These are phyloP conservation scores for Orychophragmus violaceus DNA, from an alignment of 345 rosid species.

Conservation along the genomic window DNA sequence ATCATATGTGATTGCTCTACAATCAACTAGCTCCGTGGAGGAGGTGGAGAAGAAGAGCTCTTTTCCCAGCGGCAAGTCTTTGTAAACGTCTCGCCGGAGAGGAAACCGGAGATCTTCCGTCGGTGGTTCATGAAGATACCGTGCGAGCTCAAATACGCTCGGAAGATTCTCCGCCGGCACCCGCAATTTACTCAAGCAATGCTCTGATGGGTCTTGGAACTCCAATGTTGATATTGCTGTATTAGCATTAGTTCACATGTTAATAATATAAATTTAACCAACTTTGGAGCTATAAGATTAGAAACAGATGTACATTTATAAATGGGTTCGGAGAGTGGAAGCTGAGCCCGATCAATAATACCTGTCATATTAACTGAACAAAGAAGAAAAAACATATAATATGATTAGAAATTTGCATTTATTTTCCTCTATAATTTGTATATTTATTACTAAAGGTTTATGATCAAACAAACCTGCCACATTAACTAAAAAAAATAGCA, in stretches of 20 bases:
- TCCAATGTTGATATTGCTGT: constrained; percentile 64
- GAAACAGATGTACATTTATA: constrained; percentile 42
- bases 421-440: background rate
- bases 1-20: constrained; percentile 56
- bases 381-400: background rate
- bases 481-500: background rate
- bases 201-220: constrained; percentile 83
- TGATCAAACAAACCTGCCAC: background rate
- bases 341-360: constrained; percentile 42
- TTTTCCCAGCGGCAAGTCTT: constrained; percentile 79
- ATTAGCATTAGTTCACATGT: background rate
- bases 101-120: constrained; percentile 81
- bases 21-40: constrained; percentile 57
- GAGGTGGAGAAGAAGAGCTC: constrained; percentile 71
- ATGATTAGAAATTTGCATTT: background rate
- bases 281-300: background rate
- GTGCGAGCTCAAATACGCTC: constrained; percentile 67
- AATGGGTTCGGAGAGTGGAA: constrained; percentile 51
- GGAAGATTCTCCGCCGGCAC: constrained; percentile 60
- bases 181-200: constrained; percentile 58
- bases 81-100: constrained; percentile 65
- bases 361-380: constrained; percentile 44
- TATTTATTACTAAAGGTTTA: background rate
- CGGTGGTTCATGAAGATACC: constrained; percentile 87
- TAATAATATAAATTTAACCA: background rate